Conservation (phyloP, 257 asterid genomes). For the Linderniella brevidens region DNA sequence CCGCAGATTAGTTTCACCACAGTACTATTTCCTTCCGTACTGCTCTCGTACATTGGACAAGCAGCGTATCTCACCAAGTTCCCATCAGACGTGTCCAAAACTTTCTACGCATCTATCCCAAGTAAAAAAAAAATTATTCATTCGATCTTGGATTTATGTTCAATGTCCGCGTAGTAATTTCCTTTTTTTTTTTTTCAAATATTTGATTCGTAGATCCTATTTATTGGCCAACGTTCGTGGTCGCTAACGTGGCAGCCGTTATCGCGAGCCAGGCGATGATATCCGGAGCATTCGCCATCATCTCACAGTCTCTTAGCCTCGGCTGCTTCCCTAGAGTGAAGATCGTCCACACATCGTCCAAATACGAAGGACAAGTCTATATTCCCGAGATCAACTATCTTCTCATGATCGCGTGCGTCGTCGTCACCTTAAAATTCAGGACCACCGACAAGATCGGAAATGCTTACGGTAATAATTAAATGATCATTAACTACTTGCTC, state of each 20-base stretch:
- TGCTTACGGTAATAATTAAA: slow-evolving; percentile 64
- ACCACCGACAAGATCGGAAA: slow-evolving; percentile 93
- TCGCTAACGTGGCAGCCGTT: slow-evolving; percentile 85
- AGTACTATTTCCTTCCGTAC: slow-evolving; percentile 88
- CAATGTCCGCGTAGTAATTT: background rate
- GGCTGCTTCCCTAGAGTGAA: slow-evolving; percentile 98
- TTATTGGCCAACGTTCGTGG: slow-evolving; percentile 88
- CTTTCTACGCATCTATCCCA: slow-evolving; percentile 88
- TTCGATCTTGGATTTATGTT: background rate
- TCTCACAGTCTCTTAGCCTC: slow-evolving; percentile 81
- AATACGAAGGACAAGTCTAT: slow-evolving; percentile 99
- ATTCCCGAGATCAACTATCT: slow-evolving; percentile 98
- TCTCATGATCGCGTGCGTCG: slow-evolving; percentile 34
- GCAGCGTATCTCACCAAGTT: slow-evolving; percentile 78
- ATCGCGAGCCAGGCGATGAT: slow-evolving; percentile 98
- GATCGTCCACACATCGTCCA: slow-evolving; percentile 83
- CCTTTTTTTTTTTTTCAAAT: background rate
- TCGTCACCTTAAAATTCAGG: slow-evolving; percentile 66
- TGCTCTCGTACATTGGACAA: slow-evolving; percentile 97
- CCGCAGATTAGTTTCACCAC: slow-evolving; percentile 77
- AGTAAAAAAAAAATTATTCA: slow-evolving; percentile 23
- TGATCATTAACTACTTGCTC: background rate
- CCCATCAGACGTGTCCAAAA: slow-evolving; percentile 63
- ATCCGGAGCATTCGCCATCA: slow-evolving; percentile 94
- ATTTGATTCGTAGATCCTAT: slow-evolving; percentile 57